Conservation (phyloP, 2,329 filamentous ascomycete species). For the Cryphonectria naterciae region DNA sequence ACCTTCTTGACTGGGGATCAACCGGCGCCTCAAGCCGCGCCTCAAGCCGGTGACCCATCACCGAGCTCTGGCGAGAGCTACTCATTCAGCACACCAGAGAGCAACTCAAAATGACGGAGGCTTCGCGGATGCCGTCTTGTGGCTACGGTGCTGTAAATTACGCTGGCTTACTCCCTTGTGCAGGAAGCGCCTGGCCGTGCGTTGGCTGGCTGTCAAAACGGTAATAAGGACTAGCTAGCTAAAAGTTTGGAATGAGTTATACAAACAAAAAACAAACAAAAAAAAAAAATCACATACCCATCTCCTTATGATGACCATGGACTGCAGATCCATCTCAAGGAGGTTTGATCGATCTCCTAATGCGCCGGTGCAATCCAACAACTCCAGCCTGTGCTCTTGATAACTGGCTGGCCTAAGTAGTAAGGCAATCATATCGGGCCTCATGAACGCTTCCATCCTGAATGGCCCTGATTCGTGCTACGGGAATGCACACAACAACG, state of each 20-base stretch:
- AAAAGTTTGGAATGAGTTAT: conserved; percentile 2
- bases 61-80: conserved; percentile 28
- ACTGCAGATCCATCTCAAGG: neutral
- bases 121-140: neutral
- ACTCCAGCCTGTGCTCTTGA: neutral
- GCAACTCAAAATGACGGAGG: conserved; percentile 14
- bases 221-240: neutral
- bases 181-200: neutral
- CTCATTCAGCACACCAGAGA: conserved; percentile 27
- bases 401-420: neutral
- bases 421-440: neutral
- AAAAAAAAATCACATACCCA: conserved; percentile 24
- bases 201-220: neutral
- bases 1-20: conserved; percentile 48
- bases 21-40: neutral
- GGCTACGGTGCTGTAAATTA: no score
- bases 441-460: neutral
- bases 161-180: neutral
- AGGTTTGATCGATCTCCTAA: neutral
- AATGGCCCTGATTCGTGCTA: neutral
- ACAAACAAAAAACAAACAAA: neutral
- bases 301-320: conserved; percentile 4
- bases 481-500: neutral
- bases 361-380: neutral
- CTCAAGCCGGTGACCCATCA: conserved; percentile 21